Conservation (phyloP, 1,284 basidiomycete genomes). For the Ceratorhiza oryzae-sativae region DNA sequence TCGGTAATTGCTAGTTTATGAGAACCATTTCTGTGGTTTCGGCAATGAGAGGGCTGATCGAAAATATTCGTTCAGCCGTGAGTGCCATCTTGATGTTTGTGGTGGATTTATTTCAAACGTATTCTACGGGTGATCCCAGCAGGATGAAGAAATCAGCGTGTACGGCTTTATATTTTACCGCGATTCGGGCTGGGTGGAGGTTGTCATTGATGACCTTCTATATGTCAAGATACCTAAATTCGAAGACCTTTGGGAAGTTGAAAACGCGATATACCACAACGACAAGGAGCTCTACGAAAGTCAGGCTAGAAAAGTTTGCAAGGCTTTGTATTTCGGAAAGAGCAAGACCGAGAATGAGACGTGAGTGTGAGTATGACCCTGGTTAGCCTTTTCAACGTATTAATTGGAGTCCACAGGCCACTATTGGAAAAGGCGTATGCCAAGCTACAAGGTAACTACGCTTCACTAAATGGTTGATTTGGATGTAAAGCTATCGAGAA, state of each 20-base stretch:
- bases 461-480: conserved; percentile 36
- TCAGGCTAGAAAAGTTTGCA: conserved; percentile 36
- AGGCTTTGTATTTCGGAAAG: conserved; percentile 42
- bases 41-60: conserved; percentile 53
- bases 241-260: conserved; percentile 39
- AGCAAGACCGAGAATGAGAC: conserved; percentile 44
- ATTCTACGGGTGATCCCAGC: conserved; percentile 48
- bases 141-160: conserved; percentile 60
- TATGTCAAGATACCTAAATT: conserved; percentile 40
- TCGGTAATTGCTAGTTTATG: conserved; percentile 61
- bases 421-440: conserved; percentile 44
- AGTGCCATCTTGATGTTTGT: conserved; percentile 41
- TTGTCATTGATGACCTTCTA: conserved; percentile 43
- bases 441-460: conserved; percentile 43
- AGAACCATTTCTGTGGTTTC: conserved; percentile 57
- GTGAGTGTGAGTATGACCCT: conserved; percentile 38
- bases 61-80: conserved; percentile 60
- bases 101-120: neutral
- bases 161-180: conserved; percentile 54
- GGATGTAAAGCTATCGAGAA: conserved; percentile 42
- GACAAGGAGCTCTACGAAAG: conserved; percentile 34
- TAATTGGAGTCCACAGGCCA: conserved; percentile 7
- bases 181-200: conserved; percentile 42
- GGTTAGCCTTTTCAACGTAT: neutral
- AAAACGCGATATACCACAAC: conserved; percentile 40